Percentiles rank a stretch among this genome's conserved stretches.
Evolutionary conservation across 306 rosid species (phyloP).

Genomic region (Sesbania bispinosa): DNA sequence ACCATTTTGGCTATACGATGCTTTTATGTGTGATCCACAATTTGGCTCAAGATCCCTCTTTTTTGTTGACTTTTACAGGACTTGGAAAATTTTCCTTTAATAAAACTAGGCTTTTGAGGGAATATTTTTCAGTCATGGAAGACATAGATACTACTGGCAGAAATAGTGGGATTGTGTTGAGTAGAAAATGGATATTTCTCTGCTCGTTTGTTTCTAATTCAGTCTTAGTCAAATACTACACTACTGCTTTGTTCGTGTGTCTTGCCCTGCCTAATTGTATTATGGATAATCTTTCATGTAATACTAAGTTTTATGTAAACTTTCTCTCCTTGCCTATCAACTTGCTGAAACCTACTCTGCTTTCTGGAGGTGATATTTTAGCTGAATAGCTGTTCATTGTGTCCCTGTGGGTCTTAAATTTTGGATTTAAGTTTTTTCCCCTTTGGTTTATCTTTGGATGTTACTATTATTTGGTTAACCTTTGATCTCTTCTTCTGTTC

Average conservation of each 20-base stretch:
- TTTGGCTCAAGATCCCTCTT: background rate
- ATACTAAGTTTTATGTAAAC: background rate
- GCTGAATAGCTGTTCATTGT: background rate
- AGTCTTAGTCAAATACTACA: background rate
- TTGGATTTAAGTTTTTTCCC: no score
- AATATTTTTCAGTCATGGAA: background rate
- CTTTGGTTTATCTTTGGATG: constrained; percentile 14
- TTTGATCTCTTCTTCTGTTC: background rate
- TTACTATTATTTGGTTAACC: background rate
- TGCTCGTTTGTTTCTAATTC: background rate
- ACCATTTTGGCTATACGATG: background rate
- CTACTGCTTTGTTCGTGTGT: no score
- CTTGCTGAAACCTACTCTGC: background rate
- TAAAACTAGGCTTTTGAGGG: background rate
- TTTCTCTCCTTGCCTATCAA: background rate
- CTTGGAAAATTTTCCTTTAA: background rate
- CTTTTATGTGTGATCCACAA: background rate
- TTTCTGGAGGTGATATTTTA: background rate
- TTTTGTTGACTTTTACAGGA: background rate
- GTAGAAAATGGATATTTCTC: background rate
- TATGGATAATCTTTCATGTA: background rate
- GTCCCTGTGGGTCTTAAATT: background rate
- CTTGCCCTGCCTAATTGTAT: background rate
- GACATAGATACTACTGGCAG: background rate
- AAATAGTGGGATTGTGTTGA: background rate